Evolutionary conservation across 2,329 filamentous ascomycete species (phyloP).

Genomic region (Zelopaecilomyces penicillatus): DNA sequence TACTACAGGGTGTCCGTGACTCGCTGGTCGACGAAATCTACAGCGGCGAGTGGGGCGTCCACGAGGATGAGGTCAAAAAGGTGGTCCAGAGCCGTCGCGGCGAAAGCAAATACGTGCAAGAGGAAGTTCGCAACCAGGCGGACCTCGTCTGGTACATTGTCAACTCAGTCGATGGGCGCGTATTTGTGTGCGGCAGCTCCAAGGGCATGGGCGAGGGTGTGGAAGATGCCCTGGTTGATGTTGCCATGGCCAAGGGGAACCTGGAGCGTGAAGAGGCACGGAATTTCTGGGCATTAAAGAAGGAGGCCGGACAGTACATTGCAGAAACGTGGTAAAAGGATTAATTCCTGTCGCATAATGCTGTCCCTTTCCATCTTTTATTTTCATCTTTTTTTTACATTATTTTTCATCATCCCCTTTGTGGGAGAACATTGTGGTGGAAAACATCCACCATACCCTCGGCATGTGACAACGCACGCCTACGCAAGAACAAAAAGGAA

Average conservation of each 20-base stretch:
- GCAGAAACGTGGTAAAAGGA: slow-evolving; percentile 59
- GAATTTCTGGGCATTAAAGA: slow-evolving; percentile 88
- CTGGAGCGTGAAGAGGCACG: slow-evolving; percentile 72
- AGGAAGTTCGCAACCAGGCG: slow-evolving; percentile 83
- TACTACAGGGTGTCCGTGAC: slow-evolving; percentile 89
- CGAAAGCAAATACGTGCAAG: slow-evolving; percentile 87
- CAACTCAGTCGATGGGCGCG: slow-evolving; percentile 88
- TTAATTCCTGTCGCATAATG: neutral
- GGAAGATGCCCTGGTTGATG: slow-evolving; percentile 75
- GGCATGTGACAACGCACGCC: too few species aligned
- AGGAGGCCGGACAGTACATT: slow-evolving; percentile 89
- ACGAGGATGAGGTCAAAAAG: slow-evolving; percentile 78
- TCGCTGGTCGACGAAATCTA: slow-evolving; percentile 93
- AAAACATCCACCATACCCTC: neutral
- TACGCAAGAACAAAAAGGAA: too few species aligned
- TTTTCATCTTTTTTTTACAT: neutral
- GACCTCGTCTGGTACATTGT: slow-evolving; percentile 98
- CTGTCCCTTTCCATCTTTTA: neutral
- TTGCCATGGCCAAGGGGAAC: slow-evolving; percentile 88
- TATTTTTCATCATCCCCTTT: neutral
- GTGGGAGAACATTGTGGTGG: neutral
- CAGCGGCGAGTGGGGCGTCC: slow-evolving; percentile 89
- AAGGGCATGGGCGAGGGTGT: slow-evolving; percentile 98
- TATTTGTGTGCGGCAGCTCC: slow-evolving; percentile 93
- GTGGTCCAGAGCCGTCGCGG: slow-evolving; percentile 69